Conservation (phyloP, 129 eudicot genomes). For the Saussurea involucrata region DNA sequence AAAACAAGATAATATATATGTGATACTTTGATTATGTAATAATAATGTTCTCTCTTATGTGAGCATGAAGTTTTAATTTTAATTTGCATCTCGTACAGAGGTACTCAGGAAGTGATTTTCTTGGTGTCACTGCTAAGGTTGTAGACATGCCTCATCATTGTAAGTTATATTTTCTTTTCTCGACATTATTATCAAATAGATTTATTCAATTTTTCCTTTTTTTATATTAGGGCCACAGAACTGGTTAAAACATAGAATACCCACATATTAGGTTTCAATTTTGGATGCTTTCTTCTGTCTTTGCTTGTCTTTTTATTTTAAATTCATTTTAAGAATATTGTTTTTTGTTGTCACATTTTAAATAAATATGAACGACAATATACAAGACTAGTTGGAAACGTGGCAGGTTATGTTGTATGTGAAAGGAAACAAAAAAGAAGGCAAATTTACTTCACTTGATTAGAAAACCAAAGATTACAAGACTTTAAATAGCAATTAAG, state of each 20-base stretch:
- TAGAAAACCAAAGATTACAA: too few species aligned
- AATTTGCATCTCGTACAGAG: slow-evolving; percentile 50
- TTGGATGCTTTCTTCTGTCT: background rate
- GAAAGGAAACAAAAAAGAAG: too few species aligned
- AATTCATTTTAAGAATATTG: background rate
- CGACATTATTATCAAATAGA: background rate
- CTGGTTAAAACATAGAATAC: background rate
- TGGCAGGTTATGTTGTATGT: too few species aligned
- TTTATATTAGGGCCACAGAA: background rate
- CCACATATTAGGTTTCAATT: background rate
- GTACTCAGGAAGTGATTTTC: slow-evolving; percentile 90
- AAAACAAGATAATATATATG: background rate
- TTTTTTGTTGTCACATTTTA: background rate
- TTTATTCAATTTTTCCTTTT: background rate
- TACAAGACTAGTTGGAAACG: background rate
- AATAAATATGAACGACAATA: background rate
- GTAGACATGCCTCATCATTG: slow-evolving; percentile 90
- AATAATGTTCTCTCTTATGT: slow-evolving; percentile 4
- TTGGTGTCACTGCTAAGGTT: slow-evolving; percentile 88
- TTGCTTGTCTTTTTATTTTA: background rate
- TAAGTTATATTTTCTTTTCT: slow-evolving; percentile 36
- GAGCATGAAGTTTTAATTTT: slow-evolving; percentile 12
- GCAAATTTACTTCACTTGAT: too few species aligned
- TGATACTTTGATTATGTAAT: background rate
- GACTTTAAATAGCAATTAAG: too few species aligned